Base-by-base conservation (phyloP, 2,329 filamentous ascomycete species). In the Arthroderma sp. region DNA sequence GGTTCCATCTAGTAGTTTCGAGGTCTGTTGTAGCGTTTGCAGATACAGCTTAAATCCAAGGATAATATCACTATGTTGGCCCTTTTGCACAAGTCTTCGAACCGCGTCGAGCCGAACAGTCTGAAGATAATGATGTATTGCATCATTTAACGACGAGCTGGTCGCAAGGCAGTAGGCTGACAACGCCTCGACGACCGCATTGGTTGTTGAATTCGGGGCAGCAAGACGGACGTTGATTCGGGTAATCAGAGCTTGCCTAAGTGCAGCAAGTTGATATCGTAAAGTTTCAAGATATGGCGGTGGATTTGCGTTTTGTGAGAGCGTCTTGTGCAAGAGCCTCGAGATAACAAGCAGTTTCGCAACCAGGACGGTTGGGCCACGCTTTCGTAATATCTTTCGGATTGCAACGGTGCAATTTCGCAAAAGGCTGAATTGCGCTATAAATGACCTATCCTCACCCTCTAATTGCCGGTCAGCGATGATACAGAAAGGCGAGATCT, bases 121-220 rank as follows among this genome's bases (percentile, higher is more conserved):
- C 7, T 77, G 73, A 34, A 73, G 64, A 54, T 95, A 89, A 62
- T 91, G 80, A 5, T 77, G 71, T 43, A 95, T 64, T 0, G 86
- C 82, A 58, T 94, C 87, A 46, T 76, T 79, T 0, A 85, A 79
- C 0, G 86, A 83, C 0, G 83, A 86, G 55, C 78, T 93, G 3
- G 83, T 87, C 1, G 80, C 78, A 42, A 96, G 70, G 49, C 86
- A 87, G 59, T 87, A 88, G 0, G 88, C 87, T 45, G 80, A 83
- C 52, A 95, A 71, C 0, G 82, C 79, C 53, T 86, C 81, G 8
- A 89, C 68, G 10, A 91, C 71, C 30, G 60, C 63, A 3, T 68
- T 64, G 32, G 62, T 58, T 22, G 48, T 70, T 56, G 47, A 71
- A 55, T 53, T 71, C 52, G 48, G 61, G 49, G 56, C 67, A 49